A percentile compares a stretch with the other conserved stretches of the same genome.
These are phyloP conservation scores for Cryptosporidium sp. DNA, from an alignment of 169 alveolate species.

Conservation along the genomic window DNA sequence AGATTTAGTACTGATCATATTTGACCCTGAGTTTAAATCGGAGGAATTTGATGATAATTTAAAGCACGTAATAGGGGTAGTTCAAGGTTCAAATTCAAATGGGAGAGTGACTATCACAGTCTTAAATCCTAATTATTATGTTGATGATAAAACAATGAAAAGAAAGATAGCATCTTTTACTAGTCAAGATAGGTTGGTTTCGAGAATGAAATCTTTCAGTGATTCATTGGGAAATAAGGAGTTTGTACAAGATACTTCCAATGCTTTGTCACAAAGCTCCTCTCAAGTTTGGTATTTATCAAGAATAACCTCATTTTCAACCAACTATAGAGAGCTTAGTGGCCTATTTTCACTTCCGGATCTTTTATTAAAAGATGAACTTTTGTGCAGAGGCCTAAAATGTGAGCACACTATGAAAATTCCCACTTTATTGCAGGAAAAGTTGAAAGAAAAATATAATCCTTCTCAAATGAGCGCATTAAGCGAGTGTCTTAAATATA, in stretches of 20 bases:
- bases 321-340: conserved; percentile 67
- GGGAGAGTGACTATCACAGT: conserved; percentile 26
- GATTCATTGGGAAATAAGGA: not conserved
- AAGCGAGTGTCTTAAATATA: conserved; percentile 74
- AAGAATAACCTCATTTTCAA: conserved; percentile 65
- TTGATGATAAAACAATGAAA: conserved; percentile 11
- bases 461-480: conserved; percentile 67
- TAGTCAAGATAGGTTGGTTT: conserved; percentile 20
- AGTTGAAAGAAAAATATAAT: conserved; percentile 25
- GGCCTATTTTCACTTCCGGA: conserved; percentile 54
- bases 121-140: conserved; percentile 40
- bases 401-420: conserved; percentile 12
- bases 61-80: conserved; percentile 63
- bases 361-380: conserved; percentile 26
- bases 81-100: conserved; percentile 59
- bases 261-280: not conserved
- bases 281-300: conserved; percentile 35
- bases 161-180: conserved; percentile 16
- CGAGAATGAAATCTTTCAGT: conserved; percentile 5
- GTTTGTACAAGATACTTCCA: not conserved
- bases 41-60: not conserved
- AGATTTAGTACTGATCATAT: conserved; percentile 42
- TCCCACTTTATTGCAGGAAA: conserved; percentile 20
- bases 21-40: conserved; percentile 11
- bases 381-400: conserved; percentile 3